These are phyloP conservation scores for Sclerotinia subarctica DNA, from an alignment of 2,329 filamentous ascomycete species.

Conservation along the genomic window DNA sequence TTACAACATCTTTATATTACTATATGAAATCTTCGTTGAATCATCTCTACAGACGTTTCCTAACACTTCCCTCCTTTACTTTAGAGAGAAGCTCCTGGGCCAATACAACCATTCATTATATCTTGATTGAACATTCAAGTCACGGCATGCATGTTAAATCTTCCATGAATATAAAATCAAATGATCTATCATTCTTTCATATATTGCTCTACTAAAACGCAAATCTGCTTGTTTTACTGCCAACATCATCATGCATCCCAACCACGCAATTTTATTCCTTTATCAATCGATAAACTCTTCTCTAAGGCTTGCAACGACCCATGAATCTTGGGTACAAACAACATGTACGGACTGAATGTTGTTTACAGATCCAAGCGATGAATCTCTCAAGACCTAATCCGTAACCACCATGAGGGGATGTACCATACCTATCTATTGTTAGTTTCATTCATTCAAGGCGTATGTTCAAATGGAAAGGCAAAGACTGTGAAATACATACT, in stretches of 20 bases:
- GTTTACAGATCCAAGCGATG: constrained; percentile 61
- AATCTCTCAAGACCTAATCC: constrained; percentile 85
- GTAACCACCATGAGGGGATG: constrained; percentile 77
- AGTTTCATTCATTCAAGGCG: not conserved
- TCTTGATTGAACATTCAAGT: not conserved
- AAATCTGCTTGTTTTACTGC: not conserved
- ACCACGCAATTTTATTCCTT: not conserved
- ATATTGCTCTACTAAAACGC: not conserved
- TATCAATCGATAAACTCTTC: not conserved
- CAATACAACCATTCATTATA: not conserved
- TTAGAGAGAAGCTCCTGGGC: not conserved
- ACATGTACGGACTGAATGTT: constrained; percentile 62
- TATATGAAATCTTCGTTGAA: too few species aligned
- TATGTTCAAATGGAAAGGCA: too few species aligned
- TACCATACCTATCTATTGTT: constrained; percentile 66
- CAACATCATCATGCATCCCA: not conserved
- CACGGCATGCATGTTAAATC: not conserved
- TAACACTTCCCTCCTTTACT: too few species aligned
- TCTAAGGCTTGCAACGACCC: constrained; percentile 72
- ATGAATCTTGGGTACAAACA: constrained; percentile 80
- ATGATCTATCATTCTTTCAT: not conserved
- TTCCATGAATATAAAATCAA: not conserved
- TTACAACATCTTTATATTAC: too few species aligned
- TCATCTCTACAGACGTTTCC: too few species aligned
- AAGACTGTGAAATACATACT: constrained; percentile 55